A percentile compares a stretch with the other conserved stretches of the same genome.
Evolutionary conservation across 2,329 filamentous ascomycete genomes (phyloP).

Genomic region (Cladosporium sp.): DNA sequence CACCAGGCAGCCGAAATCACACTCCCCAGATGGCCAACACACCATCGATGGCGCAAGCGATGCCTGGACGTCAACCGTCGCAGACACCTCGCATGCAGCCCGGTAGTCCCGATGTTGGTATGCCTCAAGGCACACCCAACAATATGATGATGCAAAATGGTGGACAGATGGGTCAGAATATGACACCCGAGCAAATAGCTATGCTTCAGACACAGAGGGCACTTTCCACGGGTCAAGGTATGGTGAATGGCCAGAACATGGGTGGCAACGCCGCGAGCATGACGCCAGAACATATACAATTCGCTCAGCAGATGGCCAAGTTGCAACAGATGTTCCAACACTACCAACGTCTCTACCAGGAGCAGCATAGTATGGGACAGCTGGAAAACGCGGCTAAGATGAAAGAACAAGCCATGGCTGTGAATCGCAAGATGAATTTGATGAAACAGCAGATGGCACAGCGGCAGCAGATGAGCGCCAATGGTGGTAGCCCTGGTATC

Average conservation of each 20-base stretch:
- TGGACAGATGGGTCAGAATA: constrained; percentile 20
- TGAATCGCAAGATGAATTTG: background rate
- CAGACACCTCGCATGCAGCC: constrained; percentile 34
- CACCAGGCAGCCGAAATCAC: constrained; percentile 29
- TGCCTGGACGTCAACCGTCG: constrained; percentile 33
- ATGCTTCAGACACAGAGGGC: constrained; percentile 27
- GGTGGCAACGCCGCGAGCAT: constrained; percentile 8
- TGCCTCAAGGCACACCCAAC: constrained; percentile 23
- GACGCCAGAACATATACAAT: constrained; percentile 11
- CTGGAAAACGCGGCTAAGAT: background rate
- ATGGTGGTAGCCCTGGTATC: constrained; percentile 6
- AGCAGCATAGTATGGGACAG: background rate
- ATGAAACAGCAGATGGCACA: constrained; percentile 10
- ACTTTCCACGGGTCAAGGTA: background rate
- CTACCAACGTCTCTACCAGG: background rate
- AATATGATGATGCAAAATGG: constrained; percentile 27
- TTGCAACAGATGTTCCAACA: background rate
- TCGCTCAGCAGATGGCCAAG: constrained; percentile 8
- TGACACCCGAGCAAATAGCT: constrained; percentile 29
- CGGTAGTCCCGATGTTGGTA: constrained; percentile 30
- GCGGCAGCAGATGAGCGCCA: constrained; percentile 6
- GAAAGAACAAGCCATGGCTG: background rate
- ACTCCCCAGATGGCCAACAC: constrained; percentile 39
- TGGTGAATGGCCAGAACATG: background rate
- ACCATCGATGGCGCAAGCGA: constrained; percentile 31